Evolutionary conservation across 1,139 yeast genomes (phyloP).

Genomic region (Hyphopichia pseudoburtonii): DNA sequence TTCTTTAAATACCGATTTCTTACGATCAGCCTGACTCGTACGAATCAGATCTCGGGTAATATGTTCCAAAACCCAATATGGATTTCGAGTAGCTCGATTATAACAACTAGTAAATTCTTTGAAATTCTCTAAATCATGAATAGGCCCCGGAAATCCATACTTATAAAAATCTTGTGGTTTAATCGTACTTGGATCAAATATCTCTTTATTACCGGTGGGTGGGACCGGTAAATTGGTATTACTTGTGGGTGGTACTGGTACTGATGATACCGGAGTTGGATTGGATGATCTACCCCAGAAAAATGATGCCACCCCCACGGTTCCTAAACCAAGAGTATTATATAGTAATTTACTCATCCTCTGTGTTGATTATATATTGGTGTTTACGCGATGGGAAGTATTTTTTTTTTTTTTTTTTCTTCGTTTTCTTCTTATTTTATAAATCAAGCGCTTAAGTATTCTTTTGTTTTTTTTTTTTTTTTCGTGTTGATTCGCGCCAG

Average conservation of each 20-base stretch:
- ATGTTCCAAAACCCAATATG: constrained; percentile 89
- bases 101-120: constrained; percentile 82
- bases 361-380: constrained; percentile 1
- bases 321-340: constrained; percentile 34
- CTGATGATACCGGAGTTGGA: constrained; percentile 9
- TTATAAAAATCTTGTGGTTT: constrained; percentile 77
- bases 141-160: constrained; percentile 94
- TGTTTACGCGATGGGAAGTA: background rate
- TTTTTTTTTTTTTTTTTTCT: too few relatives aligned
- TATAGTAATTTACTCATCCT: constrained; percentile 36
- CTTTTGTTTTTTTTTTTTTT: too few relatives aligned
- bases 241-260: constrained; percentile 10
- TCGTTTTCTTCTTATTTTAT: too few relatives aligned
- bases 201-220: constrained; percentile 14
- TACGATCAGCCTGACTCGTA: constrained; percentile 67
- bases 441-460: too few relatives aligned
- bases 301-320: constrained; percentile 43
- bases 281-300: constrained; percentile 41
- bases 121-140: constrained; percentile 74
- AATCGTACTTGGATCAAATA: constrained; percentile 36
- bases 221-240: constrained; percentile 14
- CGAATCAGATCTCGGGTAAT: constrained; percentile 65
- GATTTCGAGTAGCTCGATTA: constrained; percentile 82
- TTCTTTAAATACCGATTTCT: constrained; percentile 79
- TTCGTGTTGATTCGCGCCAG: background rate